phyloP scores from a whole-genome alignment of 2,329 filamentous ascomycete species.

The Fusarium acutatum region DNA sequence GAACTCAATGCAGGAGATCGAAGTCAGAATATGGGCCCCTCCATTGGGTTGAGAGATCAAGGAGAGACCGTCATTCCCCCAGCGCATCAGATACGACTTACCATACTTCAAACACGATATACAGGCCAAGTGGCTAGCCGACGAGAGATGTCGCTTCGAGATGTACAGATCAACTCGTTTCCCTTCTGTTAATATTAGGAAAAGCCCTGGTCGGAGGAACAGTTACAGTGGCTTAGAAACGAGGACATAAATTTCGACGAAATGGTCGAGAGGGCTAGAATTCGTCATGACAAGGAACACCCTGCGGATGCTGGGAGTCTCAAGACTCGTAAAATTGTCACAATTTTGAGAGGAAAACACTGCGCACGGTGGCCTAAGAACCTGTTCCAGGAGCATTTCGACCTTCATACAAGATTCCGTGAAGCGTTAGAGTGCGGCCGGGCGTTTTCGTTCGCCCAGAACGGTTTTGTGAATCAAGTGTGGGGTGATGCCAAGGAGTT shows the following conservation, averaged over 20 bases:
- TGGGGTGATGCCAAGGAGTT: background rate
- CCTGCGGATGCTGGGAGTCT: no score
- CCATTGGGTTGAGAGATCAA: background rate
- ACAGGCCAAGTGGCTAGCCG: fast-evolving
- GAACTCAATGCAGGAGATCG: background rate
- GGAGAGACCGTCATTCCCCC: fast-evolving
- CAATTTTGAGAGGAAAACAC: no score
- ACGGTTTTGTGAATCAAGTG: fast-evolving
- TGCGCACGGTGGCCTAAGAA: no score
- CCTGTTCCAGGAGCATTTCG: no score
- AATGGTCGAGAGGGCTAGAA: no score
- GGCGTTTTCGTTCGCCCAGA: fast-evolving
- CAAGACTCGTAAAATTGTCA: no score
- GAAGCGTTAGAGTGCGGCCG: no score
- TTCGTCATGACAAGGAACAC: no score
- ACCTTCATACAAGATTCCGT: no score
- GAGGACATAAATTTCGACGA: no score
- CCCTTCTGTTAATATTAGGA: background rate
- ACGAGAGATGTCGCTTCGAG: background rate
- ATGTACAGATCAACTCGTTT: background rate
- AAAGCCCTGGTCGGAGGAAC: background rate
- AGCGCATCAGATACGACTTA: no score
- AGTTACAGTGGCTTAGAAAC: background rate
- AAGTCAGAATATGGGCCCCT: background rate
- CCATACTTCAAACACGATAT: background rate